These are phyloP conservation scores for Neonothopanus nambi DNA, from an alignment of 1,284 basidiomycete species.

Conservation along the genomic window DNA sequence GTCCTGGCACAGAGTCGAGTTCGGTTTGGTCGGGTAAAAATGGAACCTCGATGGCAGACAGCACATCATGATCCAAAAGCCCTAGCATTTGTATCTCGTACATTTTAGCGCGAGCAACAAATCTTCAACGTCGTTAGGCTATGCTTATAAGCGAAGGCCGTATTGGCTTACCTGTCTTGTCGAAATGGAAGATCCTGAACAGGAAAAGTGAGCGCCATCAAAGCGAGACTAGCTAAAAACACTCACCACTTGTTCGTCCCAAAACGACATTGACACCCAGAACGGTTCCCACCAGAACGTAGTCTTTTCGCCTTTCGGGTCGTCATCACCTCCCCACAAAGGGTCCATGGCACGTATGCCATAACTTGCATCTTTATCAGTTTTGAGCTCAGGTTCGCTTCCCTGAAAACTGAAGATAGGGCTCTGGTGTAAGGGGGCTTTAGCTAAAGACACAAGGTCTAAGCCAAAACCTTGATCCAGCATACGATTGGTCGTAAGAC, in stretches of 20 bases:
- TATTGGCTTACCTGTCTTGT: constrained; percentile 62
- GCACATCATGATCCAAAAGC: constrained; percentile 85
- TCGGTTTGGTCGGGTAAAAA: constrained; percentile 40
- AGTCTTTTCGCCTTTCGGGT: constrained; percentile 43
- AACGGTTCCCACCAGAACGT: constrained; percentile 87
- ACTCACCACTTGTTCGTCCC: constrained; percentile 72
- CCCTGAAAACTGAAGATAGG: constrained; percentile 85
- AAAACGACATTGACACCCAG: constrained; percentile 80
- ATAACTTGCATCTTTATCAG: constrained; percentile 45
- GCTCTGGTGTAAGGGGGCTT: constrained; percentile 90
- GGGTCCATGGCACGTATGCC: constrained; percentile 65
- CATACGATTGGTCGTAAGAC: constrained; percentile 94
- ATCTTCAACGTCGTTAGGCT: constrained; percentile 44
- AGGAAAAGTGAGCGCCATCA: background rate
- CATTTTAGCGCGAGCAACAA: constrained; percentile 90
- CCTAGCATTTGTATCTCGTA: constrained; percentile 94
- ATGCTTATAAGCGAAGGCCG: constrained; percentile 1
- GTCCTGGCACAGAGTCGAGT: constrained; percentile 2
- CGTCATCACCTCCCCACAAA: constrained; percentile 77
- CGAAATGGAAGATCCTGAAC: constrained; percentile 75
- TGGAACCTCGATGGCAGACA: constrained; percentile 83
- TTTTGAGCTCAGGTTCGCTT: constrained; percentile 46
- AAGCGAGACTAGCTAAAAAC: background rate
- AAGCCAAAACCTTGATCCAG: constrained; percentile 92
- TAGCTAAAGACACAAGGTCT: constrained; percentile 89